Evolutionary conservation across 78 protist species (phyloP).

Genomic region (Chrysochromulina parva): DNA sequence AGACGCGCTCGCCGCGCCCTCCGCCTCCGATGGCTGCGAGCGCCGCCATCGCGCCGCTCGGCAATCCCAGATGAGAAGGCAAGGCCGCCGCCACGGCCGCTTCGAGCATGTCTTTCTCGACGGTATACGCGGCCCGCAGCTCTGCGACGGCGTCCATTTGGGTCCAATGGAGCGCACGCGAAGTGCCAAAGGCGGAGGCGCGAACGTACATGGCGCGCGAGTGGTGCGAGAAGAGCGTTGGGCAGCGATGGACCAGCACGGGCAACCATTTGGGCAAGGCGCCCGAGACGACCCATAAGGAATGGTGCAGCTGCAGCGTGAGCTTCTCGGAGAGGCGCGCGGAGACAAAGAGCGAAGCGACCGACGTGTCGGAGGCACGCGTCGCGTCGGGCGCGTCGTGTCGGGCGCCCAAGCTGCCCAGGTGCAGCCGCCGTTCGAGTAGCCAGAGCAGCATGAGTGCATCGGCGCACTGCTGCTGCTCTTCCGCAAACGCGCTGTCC

Average conservation of each 20-base stretch:
- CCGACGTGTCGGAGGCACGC: too few relatives aligned
- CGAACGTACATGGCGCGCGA: background rate
- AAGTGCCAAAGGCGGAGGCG: background rate
- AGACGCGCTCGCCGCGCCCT: too few relatives aligned
- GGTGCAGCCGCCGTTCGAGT: too few relatives aligned
- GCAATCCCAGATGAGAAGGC: too few relatives aligned
- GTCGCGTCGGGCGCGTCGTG: too few relatives aligned
- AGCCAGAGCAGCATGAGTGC: too few relatives aligned
- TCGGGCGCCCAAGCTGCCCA: too few relatives aligned
- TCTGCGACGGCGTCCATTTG: background rate
- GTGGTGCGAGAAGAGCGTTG: background rate
- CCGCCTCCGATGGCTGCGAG: too few relatives aligned
- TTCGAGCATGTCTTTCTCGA: background rate
- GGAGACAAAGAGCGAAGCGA: background rate
- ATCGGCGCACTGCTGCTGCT: too few relatives aligned
- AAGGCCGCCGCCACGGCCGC: background rate
- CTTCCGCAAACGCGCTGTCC: too few relatives aligned
- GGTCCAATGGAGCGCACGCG: background rate
- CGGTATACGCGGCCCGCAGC: background rate
- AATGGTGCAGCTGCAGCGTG: background rate
- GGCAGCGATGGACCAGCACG: background rate
- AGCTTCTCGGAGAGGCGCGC: background rate
- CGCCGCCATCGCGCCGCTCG: too few relatives aligned
- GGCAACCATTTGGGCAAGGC: background rate
- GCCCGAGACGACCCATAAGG: background rate